phyloP scores from a whole-genome alignment of 1,139 yeast genomes.

The Arxiozyma slooffiae region DNA sequence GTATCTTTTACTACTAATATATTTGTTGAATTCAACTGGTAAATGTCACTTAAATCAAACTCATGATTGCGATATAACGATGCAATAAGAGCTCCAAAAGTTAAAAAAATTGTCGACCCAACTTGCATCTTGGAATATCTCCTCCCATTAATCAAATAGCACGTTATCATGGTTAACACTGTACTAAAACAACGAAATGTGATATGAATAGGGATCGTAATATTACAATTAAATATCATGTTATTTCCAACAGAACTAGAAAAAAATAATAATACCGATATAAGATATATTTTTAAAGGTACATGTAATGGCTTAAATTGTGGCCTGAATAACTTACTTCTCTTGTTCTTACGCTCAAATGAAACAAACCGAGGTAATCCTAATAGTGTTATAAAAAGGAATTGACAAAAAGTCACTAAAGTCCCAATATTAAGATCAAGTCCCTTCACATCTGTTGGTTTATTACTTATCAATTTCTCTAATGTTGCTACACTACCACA shows the following conservation, averaged over 20 bases:
- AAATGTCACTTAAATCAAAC: conserved; percentile 5
- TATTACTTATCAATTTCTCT: conserved; percentile 39
- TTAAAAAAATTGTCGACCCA: conserved; percentile 42
- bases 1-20: neutral
- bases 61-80: conserved; percentile 28
- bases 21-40: neutral
- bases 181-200: conserved; percentile 60
- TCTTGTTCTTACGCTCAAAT: conserved; percentile 12
- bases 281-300: conserved; percentile 42
- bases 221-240: conserved; percentile 45
- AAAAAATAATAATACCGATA: conserved; percentile 45
- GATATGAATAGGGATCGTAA: conserved; percentile 61
- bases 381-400: conserved; percentile 42
- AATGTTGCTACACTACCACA: conserved; percentile 59
- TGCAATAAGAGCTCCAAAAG: conserved; percentile 49
- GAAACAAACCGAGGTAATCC: conserved; percentile 36
- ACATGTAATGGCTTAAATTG: conserved; percentile 33
- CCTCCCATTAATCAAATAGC: conserved; percentile 40
- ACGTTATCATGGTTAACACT: conserved; percentile 51
- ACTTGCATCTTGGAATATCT: conserved; percentile 41
- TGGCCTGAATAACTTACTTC: conserved; percentile 8
- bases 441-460: conserved; percentile 2
- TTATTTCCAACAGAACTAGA: conserved; percentile 48
- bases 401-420: conserved; percentile 53
- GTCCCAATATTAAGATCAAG: conserved; percentile 37